A percentile compares a stretch with the other conserved stretches of the same genome.
Conservation (phyloP, 345 rosid genomes). For the Corymbia maculata region DNA sequence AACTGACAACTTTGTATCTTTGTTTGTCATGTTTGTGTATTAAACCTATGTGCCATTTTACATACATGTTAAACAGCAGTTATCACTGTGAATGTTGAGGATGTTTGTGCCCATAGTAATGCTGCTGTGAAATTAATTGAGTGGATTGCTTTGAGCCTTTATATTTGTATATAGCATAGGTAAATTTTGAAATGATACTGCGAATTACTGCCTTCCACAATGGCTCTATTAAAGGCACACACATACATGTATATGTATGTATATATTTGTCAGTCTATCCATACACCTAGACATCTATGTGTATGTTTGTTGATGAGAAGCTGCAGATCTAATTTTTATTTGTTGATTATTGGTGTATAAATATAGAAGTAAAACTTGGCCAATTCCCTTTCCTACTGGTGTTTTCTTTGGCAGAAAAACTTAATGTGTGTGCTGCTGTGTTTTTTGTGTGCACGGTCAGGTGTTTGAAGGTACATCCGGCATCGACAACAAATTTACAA, state of each 20-base stretch:
- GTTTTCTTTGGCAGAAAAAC: neutral
- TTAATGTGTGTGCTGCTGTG: neutral
- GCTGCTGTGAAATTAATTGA: neutral
- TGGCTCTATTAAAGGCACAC: neutral
- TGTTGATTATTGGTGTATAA: neutral
- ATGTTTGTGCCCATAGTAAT: neutral
- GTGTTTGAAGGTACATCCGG: conserved; percentile 98
- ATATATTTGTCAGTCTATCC: neutral
- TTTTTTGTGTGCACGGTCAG: conserved; percentile 16
- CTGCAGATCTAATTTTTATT: neutral
- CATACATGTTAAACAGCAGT: neutral
- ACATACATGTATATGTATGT: neutral
- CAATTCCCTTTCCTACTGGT: too few relatives aligned
- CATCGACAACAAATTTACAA: conserved; percentile 84
- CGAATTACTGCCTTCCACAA: neutral
- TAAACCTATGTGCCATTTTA: neutral
- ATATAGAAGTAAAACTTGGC: too few relatives aligned
- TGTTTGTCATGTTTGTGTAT: neutral
- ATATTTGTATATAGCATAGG: neutral
- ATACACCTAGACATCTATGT: too few relatives aligned
- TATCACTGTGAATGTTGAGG: neutral
- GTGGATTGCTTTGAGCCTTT: neutral
- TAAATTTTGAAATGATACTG: too few relatives aligned
- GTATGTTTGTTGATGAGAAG: neutral
- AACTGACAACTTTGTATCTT: neutral